A percentile compares a stretch with the other conserved stretches of the same genome.
Evolutionary conservation across 352 stramenopile species (phyloP).

Genomic region (Phytophthora ramorum): DNA sequence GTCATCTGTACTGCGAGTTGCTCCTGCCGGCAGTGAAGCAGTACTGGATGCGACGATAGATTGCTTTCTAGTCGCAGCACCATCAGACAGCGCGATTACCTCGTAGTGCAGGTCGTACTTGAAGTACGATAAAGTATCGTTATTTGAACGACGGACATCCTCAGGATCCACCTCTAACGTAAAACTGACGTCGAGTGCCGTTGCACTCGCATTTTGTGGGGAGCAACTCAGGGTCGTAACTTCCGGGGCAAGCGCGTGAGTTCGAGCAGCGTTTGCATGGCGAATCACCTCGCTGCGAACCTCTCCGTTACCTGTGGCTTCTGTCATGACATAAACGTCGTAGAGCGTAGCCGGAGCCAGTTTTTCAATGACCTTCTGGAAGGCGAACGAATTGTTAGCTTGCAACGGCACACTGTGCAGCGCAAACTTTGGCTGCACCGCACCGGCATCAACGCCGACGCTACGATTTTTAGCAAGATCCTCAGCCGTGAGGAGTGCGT

Average conservation of each 20-base stretch:
- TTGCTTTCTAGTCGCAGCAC: slow-evolving; percentile 18
- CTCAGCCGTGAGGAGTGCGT: slow-evolving; percentile 20
- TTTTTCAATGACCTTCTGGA: slow-evolving; percentile 33
- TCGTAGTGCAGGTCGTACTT: slow-evolving; percentile 66
- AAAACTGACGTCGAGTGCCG: slow-evolving; percentile 49
- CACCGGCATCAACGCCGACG: slow-evolving; percentile 4
- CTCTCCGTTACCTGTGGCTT: slow-evolving; percentile 55
- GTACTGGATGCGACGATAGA: slow-evolving; percentile 14
- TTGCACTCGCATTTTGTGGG: slow-evolving; percentile 51
- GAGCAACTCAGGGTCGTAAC: slow-evolving; percentile 32
- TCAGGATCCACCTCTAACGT: slow-evolving; percentile 45
- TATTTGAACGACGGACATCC: slow-evolving; percentile 42
- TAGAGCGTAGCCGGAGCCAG: slow-evolving; percentile 65
- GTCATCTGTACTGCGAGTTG: slow-evolving; percentile 24
- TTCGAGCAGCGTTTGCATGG: slow-evolving; percentile 42
- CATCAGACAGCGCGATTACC: slow-evolving; percentile 30
- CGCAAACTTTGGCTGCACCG: slow-evolving; percentile 32
- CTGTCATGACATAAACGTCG: slow-evolving; percentile 61
- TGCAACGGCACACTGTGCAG: slow-evolving; percentile 32
- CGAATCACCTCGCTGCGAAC: slow-evolving; percentile 57
- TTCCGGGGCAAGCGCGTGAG: slow-evolving; percentile 62
- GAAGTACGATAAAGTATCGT: slow-evolving; percentile 46
- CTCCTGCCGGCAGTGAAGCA: slow-evolving; percentile 1
- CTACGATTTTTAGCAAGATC: slow-evolving; percentile 43
- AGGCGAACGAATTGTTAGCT: slow-evolving; percentile 24